Evolutionary conservation across 768 basidiomycete species (phyloP).

Genomic region (Lactarius hatsudake): DNA sequence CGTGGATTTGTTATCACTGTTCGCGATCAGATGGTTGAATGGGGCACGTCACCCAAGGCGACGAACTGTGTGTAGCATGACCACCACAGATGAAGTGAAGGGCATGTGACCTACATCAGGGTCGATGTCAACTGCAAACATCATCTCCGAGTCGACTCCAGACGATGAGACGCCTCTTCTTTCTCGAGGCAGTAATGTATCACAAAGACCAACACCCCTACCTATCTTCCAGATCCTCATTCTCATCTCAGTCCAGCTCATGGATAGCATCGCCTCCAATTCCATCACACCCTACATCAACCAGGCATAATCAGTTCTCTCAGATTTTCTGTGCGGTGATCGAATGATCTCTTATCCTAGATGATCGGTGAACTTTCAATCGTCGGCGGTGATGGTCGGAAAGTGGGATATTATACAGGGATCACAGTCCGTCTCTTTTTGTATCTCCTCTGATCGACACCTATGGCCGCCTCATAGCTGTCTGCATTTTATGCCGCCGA

Average conservation of each 20-base stretch:
- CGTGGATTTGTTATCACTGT: background rate
- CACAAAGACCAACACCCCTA: background rate
- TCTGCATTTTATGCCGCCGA: conserved; percentile 47
- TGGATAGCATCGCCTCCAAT: conserved; percentile 3
- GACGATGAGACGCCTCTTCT: background rate
- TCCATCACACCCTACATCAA: conserved; percentile 32
- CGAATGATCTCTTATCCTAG: conserved; percentile 28
- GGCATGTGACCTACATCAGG: too few relatives aligned
- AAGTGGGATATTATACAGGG: conserved; percentile 19
- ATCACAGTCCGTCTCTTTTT: too few relatives aligned
- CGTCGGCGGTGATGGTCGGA: conserved; percentile 42
- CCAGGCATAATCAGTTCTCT: conserved; percentile 32
- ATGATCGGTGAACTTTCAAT: conserved; percentile 43
- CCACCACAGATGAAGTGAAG: too few relatives aligned
- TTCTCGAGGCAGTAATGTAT: too few relatives aligned
- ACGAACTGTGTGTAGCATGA: background rate
- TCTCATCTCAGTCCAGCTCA: background rate
- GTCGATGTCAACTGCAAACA: background rate
- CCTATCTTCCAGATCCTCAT: background rate
- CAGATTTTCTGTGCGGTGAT: too few relatives aligned
- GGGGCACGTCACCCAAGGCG: background rate
- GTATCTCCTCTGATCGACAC: too few relatives aligned
- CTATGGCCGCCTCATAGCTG: conserved; percentile 30
- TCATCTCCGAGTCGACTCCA: background rate
- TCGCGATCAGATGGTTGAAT: too few relatives aligned